Conservation (phyloP, 164 flowering plant species). For the Magnolia kwangsiensis region DNA sequence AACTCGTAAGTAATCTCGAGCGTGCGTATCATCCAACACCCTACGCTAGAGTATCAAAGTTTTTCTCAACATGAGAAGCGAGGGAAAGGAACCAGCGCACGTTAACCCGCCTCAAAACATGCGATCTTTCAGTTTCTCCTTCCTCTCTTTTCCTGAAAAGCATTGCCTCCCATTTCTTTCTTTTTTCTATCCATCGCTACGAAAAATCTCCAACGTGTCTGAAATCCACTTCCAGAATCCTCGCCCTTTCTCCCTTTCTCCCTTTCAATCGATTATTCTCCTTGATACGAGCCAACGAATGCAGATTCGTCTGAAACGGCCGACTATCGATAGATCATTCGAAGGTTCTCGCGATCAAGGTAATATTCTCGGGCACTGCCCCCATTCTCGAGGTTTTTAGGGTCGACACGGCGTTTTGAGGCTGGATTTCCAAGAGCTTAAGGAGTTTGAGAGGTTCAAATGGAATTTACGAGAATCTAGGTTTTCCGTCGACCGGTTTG, state of each 20-base stretch:
- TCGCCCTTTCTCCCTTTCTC: too few species aligned
- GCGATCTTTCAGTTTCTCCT: not conserved
- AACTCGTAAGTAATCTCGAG: not conserved
- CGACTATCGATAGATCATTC: not conserved
- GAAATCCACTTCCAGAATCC: not conserved
- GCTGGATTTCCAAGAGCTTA: not conserved
- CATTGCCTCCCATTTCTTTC: not conserved
- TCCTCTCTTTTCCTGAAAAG: not conserved
- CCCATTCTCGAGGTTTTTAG: not conserved
- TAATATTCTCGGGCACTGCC: not conserved
- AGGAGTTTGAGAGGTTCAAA: not conserved
- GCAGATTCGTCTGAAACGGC: not conserved
- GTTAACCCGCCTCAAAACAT: not conserved
- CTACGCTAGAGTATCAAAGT: not conserved
- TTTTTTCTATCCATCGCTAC: not conserved
- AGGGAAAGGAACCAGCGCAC: not conserved
- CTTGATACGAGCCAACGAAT: not conserved
- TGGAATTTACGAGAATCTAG: not conserved
- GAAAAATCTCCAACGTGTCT: not conserved
- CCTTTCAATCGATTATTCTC: not conserved
- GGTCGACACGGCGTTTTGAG: not conserved
- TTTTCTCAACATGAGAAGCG: not conserved
- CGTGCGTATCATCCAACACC: not conserved
- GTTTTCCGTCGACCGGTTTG: not conserved
- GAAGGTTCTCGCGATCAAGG: not conserved